Evolutionary conservation across 768 basidiomycete species (phyloP).

Genomic region (Podaxis sp.): DNA sequence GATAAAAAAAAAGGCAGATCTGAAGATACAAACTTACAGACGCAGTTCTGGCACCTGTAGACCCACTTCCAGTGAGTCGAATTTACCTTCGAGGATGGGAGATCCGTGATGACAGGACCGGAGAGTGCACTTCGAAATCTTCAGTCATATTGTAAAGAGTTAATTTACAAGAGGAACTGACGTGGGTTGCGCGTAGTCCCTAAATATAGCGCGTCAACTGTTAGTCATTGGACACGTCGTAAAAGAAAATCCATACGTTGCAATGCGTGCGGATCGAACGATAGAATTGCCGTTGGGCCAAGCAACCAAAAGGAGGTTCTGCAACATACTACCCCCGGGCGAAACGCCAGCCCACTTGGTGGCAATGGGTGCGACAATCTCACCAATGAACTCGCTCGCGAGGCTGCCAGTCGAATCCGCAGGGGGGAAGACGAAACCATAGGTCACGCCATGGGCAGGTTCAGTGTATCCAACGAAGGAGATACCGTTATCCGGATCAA

Average conservation of each 20-base stretch:
- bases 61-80: constrained; percentile 69
- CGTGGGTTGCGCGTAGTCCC: constrained; percentile 53
- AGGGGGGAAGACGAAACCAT: constrained; percentile 58
- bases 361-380: constrained; percentile 55
- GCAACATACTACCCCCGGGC: constrained; percentile 54
- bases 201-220: constrained; percentile 21
- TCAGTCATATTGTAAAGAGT: not conserved
- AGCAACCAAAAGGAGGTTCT: constrained; percentile 56
- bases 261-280: constrained; percentile 51
- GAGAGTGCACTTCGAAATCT: not conserved
- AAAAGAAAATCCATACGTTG: constrained; percentile 42
- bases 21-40: constrained; percentile 37
- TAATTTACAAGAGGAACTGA: constrained; percentile 23
- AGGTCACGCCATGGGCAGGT: constrained; percentile 39
- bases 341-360: constrained; percentile 58
- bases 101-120: constrained; percentile 53
- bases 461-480: constrained; percentile 48
- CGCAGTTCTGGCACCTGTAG: constrained; percentile 66
- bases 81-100: constrained; percentile 47
- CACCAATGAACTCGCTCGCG: constrained; percentile 61
- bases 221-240: not conserved
- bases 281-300: constrained; percentile 59
- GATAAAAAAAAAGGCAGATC: not conserved
- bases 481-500: constrained; percentile 51
- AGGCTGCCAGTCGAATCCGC: constrained; percentile 36